These are phyloP conservation scores for Fusarium algeriense DNA, from an alignment of 2,329 filamentous ascomycete species.

Conservation along the genomic window DNA sequence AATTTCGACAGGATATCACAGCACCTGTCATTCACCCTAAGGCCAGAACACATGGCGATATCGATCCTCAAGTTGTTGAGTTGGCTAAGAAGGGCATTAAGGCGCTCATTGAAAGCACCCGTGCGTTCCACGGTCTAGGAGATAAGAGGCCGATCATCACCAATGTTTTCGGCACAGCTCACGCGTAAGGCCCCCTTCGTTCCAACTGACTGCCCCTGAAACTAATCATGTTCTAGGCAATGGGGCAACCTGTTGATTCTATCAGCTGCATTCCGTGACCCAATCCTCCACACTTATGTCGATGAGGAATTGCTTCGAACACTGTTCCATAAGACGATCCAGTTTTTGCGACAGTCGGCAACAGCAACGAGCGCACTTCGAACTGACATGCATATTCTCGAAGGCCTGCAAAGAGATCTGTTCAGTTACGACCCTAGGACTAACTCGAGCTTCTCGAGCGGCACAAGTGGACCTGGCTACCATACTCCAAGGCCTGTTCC, in stretches of 20 bases:
- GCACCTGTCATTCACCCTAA: slow-evolving; percentile 55
- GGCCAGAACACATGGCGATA: slow-evolving; percentile 53
- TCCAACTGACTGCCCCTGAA: background rate
- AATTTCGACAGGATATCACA: slow-evolving; percentile 54
- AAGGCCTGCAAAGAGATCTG: slow-evolving; percentile 64
- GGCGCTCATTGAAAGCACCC: slow-evolving; percentile 86
- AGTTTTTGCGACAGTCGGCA: slow-evolving; percentile 77
- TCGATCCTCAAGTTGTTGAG: slow-evolving; percentile 62
- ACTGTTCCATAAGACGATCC: slow-evolving; percentile 80
- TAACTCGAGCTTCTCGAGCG: slow-evolving; percentile 60
- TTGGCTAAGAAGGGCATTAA: slow-evolving; percentile 74
- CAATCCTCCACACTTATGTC: slow-evolving; percentile 69
- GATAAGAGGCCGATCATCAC: slow-evolving; percentile 83
- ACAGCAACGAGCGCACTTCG: slow-evolving; percentile 80
- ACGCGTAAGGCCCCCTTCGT: slow-evolving; percentile 77
- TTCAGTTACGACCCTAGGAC: slow-evolving; percentile 50
- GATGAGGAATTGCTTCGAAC: slow-evolving; percentile 65
- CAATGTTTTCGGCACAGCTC: slow-evolving; percentile 95
- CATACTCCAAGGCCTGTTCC: slow-evolving; percentile 43
- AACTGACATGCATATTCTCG: slow-evolving; percentile 80
- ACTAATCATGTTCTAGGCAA: slow-evolving; percentile 71
- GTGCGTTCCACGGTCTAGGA: slow-evolving; percentile 78
- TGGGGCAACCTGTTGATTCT: slow-evolving; percentile 97
- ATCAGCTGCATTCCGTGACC: slow-evolving; percentile 80
- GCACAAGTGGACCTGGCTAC: slow-evolving; percentile 48